Base-by-base conservation (phyloP, 768 basidiomycete species). In the Coprinellus micaceus region DNA sequence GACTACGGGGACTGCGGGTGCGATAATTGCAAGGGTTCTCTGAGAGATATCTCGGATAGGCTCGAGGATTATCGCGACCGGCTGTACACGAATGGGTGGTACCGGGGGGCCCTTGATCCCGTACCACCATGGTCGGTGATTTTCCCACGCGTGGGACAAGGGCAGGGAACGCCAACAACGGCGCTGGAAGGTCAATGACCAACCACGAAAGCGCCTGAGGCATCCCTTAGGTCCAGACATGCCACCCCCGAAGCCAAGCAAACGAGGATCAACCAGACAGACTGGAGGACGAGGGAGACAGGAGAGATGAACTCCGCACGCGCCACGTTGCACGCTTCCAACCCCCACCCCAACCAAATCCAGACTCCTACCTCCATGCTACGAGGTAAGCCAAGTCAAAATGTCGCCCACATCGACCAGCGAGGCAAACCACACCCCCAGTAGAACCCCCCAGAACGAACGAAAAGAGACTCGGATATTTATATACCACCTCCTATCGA, bases 1-100 rank as follows among this genome's bases (percentile, higher is more conserved):
- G 79, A 83, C 59, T 89, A 81, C 59, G 90, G 89, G 2, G 83
- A 82, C 63, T 91, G 89, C 61, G 91, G 91, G 61, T 81, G 80
- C 60, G 80, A 82, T 57, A 80, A 82, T 60, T 93, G 91, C 67
- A 69, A 80, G 53, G 88, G 87, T 2, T 71, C 68, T n/a, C 87
- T 89, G 61, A 79, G 83, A 57, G 89, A 91, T 63, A 83, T 91
- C 52, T 79, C 83, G 11, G 75, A 74, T 0, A 75, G 89, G 29
- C 82, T 90, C 74, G 83, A 88, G 49, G 77, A 85, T 56, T 90
- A 33, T 33, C 33, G 33, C 6, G 33, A 33, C 13, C 33, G 33
- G 13, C 33, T 33, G 13, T 33, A 6, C 33, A 13, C 33, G 6
- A 33, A 33, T 13, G 33, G 33, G 33, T 33, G 33, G 33, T 26